Evolutionary conservation across 768 basidiomycete species (phyloP), one percentile per base, ranked within the genome.

Genomic region (Phylloporus rhodoxanthus): DNA sequence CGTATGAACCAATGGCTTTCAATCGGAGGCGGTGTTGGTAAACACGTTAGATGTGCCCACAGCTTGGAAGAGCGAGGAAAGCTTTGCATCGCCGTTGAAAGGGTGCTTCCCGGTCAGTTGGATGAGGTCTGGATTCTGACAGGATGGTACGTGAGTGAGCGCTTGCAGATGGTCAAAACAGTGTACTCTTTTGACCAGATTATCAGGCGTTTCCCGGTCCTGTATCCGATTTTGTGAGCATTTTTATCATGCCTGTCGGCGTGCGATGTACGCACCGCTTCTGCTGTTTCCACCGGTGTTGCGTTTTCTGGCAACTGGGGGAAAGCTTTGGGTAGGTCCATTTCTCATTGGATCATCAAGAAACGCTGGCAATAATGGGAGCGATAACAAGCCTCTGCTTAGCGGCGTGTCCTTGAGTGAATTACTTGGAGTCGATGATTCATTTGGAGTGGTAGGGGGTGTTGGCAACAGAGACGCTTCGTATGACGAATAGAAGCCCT

Each of bases 71-170:
- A 82, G 65, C 20, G 64, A 64, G n/a, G 65, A 62, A 14, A 82
- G 64, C 17, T 60, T 68, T 1, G 79, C 69, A 58, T 84, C 82
- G 26, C 63, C 55, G 60, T 84, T 84, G 70, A 82, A 81, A 1
- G 82, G 82, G 59, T 82, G 82, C 53, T 76, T 74, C 21, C 78
- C 78, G 5, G 81, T 83, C 45, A 81, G 56, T 2, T 78, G 72
- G 20, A 81, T 64, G 38, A 80, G 70, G 23, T 58, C 52, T 0
- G 69, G 66, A 38, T 73, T 61, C 55, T 68, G 14, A 25, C 9
- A 19, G 17, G 20, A 25, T n/a, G 32, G 9, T 39, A 11, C 17
- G 23, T 52, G 28, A 57, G 41, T 11, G 30, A 8, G 14, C 8
- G 32, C 28, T 43, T 14, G 14, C 1, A 9, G 19, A 2, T 23